Base-by-base conservation (phyloP, 176 grass and related monocot genomes). In the Puya raimondii region DNA sequence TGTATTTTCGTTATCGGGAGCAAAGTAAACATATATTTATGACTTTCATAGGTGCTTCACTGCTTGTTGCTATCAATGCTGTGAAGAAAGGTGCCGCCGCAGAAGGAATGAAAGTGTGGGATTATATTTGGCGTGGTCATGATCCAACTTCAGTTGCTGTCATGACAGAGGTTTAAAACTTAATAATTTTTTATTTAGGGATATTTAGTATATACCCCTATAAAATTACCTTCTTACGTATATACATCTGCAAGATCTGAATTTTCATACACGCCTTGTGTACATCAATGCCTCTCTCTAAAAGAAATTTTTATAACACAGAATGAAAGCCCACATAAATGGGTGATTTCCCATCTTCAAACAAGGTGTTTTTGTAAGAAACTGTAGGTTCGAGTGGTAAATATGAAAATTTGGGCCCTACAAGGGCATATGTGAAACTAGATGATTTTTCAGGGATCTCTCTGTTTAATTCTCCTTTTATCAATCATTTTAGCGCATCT, bases 101-200 rank as follows among this genome's bases (percentile, higher is more conserved):
- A 67, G 90, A 99, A 86, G 85, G 80, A 69, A 80, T 99, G 95
- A 86, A 80, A 67, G 53, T 99, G 49, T 82, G 82, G 85, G 95
- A 99, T 61, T 99, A 99, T 81, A 82, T 99, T 17, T 99, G 95
- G 95, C 85, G 85, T 57, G 95, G 90, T 69, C 90, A 99, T 84
- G 90, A 99, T 82, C 95, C 90, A 79, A 99, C 95, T 79, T 99
- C 95, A 61, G 95, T 99, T 82, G 95, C 87, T 77, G 95, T 99
- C 66, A 99, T 99, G 95, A 78, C 85, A 17, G 95, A 99, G 86
- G 90, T 94, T 5, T 42, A 42, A 7, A 42, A 42, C 33, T 42
- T 7, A 42, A 42, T 42, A 42, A 42, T 42, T 42, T 42, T 42
- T 6, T 42, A 42, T 42, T 42, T 42, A 5, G 33, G 33, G 33